phyloP scores from a whole-genome alignment of 768 basidiomycete species.

The Tulasnella sp. region DNA sequence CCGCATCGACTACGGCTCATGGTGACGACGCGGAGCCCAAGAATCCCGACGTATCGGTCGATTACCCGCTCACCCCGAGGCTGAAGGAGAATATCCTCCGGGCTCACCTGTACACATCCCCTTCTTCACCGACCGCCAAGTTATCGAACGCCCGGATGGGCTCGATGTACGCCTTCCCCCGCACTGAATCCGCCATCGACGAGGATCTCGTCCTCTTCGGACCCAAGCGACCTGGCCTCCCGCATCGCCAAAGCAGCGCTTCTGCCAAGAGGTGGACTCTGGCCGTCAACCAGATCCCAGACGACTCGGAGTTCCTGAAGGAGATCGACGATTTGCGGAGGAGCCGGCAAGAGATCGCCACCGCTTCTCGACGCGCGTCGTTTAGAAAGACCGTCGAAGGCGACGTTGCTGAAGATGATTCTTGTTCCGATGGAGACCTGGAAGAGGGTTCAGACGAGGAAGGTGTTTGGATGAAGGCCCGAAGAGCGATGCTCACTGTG shows the following conservation, averaged over 20 bases:
- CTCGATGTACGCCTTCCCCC: slow-evolving; percentile 17
- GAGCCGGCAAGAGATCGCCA: not conserved
- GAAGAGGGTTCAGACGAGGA: slow-evolving; percentile 27
- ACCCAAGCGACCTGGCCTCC: slow-evolving; percentile 19
- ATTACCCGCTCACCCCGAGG: not conserved
- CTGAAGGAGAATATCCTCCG: not conserved
- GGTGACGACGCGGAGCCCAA: not conserved
- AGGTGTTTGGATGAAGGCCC: slow-evolving; percentile 32
- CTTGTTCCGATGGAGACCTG: not conserved
- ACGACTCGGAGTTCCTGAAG: slow-evolving; percentile 34
- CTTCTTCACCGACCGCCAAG: slow-evolving; percentile 11
- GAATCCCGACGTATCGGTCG: not conserved
- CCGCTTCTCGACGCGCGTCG: not conserved
- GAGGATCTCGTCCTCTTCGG: not conserved
- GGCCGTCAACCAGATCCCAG: slow-evolving; percentile 29
- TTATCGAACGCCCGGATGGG: not conserved
- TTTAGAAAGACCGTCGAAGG: slow-evolving; percentile 5
- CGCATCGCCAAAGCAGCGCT: slow-evolving; percentile 25
- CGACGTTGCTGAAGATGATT: slow-evolving; percentile 1
- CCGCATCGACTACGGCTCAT: not conserved
- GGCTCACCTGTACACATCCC: slow-evolving; percentile 26
- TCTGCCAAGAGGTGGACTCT: slow-evolving; percentile 29
- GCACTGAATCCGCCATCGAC: not conserved
- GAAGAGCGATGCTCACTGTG: slow-evolving; percentile 34
- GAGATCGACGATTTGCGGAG: slow-evolving; percentile 32